Base-by-base conservation (phyloP, 805 yeast species). In the Cyberlindnera petersonii region DNA sequence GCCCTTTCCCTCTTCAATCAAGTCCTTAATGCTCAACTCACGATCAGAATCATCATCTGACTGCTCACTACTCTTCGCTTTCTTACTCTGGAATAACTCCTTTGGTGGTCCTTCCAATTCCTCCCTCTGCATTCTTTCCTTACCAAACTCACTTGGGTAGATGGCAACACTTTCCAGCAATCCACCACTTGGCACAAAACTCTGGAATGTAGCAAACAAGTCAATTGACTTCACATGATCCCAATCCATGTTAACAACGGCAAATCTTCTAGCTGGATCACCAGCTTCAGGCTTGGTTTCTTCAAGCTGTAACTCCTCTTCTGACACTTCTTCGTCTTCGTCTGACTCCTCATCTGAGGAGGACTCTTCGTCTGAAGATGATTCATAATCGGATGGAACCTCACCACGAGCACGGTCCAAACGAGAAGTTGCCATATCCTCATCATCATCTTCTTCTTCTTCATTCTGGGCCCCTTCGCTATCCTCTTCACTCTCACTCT, bases 181-280 rank as follows among this genome's bases (percentile, higher is more conserved):
- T 2, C 95, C 94, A 24, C 74, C 79, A 17, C 76, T 63, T 15
- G 96, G 96, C 17, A 85, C 80, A 64, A 91, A 93, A 39, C 95
- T 78, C 7, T 79, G 66, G 53, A 91, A 87, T 0, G 98, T 82
- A 5, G 95, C 95, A 82, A 86, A 76, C 47, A 91, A 66, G 58
- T 93, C 98, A 4, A 77, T 76, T 1, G 98, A 84, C 32, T 77
- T 74, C n/a, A 93, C 72, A 55, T 93, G 85, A 53, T 93, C 98
- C 98, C 98, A 93, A 58, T 93, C 98, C 74, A 93, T 69, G 56
- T 93, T 93, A 22, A 93, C 98, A 1, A 82, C 96, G 0, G 98
- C 98, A 55, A 93, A 69, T 6, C 85, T 68, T 24, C 66, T 67
- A 1, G 95, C 71, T 22, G 96, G 95, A 3, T 91, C 96, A 32